Conservation (phyloP, 192 early-diverging fungal genomes). For the Umbelopsis sp. region DNA sequence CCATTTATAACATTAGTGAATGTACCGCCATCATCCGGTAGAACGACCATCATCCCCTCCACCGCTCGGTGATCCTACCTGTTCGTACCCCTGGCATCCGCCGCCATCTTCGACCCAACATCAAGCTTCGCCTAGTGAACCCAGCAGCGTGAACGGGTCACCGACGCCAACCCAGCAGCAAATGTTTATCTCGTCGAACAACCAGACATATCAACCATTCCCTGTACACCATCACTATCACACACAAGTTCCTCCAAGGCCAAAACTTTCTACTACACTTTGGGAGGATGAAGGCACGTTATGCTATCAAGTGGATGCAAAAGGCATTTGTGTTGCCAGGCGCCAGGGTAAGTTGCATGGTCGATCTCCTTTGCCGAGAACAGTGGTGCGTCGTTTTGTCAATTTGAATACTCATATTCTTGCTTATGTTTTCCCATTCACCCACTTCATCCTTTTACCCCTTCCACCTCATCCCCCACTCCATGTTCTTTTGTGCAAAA, state of each 20-base stretch:
- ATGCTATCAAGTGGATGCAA: conserved; percentile 65
- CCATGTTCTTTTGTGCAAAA: too few relatives aligned
- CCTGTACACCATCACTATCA: conserved; percentile 8
- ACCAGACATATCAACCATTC: neutral
- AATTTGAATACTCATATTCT: too few relatives aligned
- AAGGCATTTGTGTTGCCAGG: conserved; percentile 64
- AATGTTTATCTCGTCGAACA: conserved; percentile 8
- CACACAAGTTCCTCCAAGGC: conserved; percentile 16
- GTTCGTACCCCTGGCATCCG: conserved; percentile 14
- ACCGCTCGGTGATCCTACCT: conserved; percentile 16
- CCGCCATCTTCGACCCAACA: conserved; percentile 4
- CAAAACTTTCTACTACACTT: conserved; percentile 52
- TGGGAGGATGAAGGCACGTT: conserved; percentile 73
- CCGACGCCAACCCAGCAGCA: conserved; percentile 14
- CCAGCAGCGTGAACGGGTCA: conserved; percentile 11
- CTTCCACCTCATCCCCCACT: too few relatives aligned
- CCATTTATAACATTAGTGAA: neutral
- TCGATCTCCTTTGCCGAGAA: neutral
- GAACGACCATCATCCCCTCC: conserved; percentile 12
- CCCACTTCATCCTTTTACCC: neutral
- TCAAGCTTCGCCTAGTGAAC: conserved; percentile 4
- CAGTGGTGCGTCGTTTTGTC: too few relatives aligned
- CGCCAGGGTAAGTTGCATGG: conserved; percentile 41
- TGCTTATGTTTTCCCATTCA: neutral
- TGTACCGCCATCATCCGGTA: conserved; percentile 20